Base-by-base conservation (phyloP, 805 yeast species). In the Hanseniaspora pseudoguilliermondii region DNA sequence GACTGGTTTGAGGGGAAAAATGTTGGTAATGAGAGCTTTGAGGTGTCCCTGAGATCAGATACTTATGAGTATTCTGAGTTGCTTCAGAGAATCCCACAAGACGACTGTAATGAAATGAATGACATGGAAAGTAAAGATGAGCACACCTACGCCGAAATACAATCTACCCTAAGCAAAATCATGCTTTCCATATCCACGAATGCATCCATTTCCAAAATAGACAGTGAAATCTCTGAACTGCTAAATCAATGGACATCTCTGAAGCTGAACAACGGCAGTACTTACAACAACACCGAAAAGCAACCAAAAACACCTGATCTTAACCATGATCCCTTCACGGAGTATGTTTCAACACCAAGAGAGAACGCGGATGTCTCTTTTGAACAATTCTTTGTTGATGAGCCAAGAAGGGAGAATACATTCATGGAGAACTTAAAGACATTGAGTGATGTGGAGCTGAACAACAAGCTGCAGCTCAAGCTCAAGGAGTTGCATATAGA, bases 401-500 rank as follows among this genome's bases (percentile, higher is more conserved):
- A 42, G 35, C 54, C 36, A 52, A 27, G 32, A 27, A 44, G 16
- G 23, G 47, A 44, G 3, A 44, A 27, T 15, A 57, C 44, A 23
- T 46, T 44, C n/a, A 46, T 40, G 32, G 50, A 55, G 9, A 58
- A 57, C 8, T 53, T 60, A 38, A 54, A 51, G 11, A 57, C 61
- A 15, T 25, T 61, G 2, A 58, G 63, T 9, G 71, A 68, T 57
- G 65, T 63, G 29, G 69, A 67, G 49, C 49, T 69, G 18, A 59
- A 64, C 46, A 47, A 57, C 16, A 63, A 62, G 50, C 53, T 69
- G 29, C 61, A 66, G 47, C 64, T 64, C 46, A 62, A 67, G 36
- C 65, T 69, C 15, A 52, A 55, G 20, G 58, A 58, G 41, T 57
- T 69, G 41, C 68, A 70, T 11, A 57, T 59, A 35, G 69, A 68